A percentile compares a stretch with the other conserved stretches of the same genome.
These are phyloP conservation scores for Trapa incisa DNA, from an alignment of 345 rosid genomes.

Conservation along the genomic window DNA sequence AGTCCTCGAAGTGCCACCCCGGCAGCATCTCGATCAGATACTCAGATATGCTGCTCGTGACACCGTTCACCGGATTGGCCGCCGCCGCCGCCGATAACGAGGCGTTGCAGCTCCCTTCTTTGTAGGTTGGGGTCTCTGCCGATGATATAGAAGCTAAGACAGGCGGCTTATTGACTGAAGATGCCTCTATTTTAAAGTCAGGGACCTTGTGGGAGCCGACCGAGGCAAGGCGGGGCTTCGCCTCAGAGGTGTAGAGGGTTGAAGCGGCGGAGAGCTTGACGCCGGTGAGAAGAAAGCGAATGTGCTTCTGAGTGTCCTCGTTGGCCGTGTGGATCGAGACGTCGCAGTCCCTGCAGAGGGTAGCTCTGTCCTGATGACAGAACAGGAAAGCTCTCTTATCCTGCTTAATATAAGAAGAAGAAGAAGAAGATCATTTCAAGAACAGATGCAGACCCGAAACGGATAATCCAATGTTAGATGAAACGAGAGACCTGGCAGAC, in stretches of 20 bases:
- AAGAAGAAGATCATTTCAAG: neutral
- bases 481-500: constrained; percentile 56
- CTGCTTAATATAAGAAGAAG: constrained; percentile 1
- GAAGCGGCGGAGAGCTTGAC: constrained; percentile 18
- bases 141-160: constrained; percentile 9
- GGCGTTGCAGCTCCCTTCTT: constrained; percentile 1
- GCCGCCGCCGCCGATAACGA: neutral
- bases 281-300: constrained; percentile 22
- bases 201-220: constrained; percentile 1
- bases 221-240: neutral
- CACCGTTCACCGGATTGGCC: constrained; percentile 9
- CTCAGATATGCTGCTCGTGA: constrained; percentile 66
- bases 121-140: neutral
- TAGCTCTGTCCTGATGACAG: constrained; percentile 22
- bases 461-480: neutral
- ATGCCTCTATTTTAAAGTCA: constrained; percentile 12
- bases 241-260: neutral
- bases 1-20: constrained; percentile 84
- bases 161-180: constrained; percentile 21
- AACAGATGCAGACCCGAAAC: constrained; percentile 1
- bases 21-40: constrained; percentile 77
- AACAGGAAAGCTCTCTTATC: constrained; percentile 19
- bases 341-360: constrained; percentile 19
- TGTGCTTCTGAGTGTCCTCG: constrained; percentile 19
- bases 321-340: constrained; percentile 17